Evolutionary conservation across 768 basidiomycete genomes (phyloP).

Genomic region (Phlebiopsis gigantea): DNA sequence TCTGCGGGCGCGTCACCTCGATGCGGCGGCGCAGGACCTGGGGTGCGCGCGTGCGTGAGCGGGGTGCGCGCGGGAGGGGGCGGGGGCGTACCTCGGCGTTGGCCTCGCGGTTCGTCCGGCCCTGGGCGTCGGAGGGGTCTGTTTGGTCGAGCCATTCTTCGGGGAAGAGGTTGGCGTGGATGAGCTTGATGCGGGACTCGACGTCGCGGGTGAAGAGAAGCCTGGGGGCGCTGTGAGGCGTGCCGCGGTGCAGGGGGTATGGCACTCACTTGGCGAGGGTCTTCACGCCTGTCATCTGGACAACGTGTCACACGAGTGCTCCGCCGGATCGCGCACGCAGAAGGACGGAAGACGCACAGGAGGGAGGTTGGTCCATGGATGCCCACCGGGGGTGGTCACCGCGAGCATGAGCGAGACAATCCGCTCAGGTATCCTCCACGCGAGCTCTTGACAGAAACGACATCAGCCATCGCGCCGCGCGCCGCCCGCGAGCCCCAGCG

Average conservation of each 20-base stretch:
- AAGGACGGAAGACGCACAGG: conserved; percentile 38
- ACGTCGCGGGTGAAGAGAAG: conserved; percentile 33
- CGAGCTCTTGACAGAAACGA: conserved; percentile 41
- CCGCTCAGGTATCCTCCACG: conserved; percentile 58
- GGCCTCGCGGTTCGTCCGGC: conserved; percentile 60
- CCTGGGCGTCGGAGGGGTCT: conserved; percentile 46
- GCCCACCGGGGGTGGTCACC: conserved; percentile 68
- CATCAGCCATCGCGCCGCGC: background rate
- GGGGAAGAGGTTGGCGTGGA: conserved; percentile 58
- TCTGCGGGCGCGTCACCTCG: conserved; percentile 51
- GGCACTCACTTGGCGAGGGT: background rate
- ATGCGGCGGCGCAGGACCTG: conserved; percentile 46
- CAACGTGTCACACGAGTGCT: background rate
- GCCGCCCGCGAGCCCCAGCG: background rate
- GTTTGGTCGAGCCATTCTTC: conserved; percentile 51
- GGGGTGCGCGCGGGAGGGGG: background rate
- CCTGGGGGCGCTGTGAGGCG: conserved; percentile 24
- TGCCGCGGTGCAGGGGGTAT: background rate
- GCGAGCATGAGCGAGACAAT: conserved; percentile 60
- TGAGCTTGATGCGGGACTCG: conserved; percentile 40
- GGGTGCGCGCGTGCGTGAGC: background rate
- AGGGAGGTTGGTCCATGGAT: conserved; percentile 52
- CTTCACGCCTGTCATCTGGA: background rate
- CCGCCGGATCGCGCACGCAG: background rate
- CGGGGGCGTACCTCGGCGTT: conserved; percentile 41